Base-by-base conservation (phyloP, 2,329 filamentous ascomycete species). In the Corniculantispora saksenae region DNA sequence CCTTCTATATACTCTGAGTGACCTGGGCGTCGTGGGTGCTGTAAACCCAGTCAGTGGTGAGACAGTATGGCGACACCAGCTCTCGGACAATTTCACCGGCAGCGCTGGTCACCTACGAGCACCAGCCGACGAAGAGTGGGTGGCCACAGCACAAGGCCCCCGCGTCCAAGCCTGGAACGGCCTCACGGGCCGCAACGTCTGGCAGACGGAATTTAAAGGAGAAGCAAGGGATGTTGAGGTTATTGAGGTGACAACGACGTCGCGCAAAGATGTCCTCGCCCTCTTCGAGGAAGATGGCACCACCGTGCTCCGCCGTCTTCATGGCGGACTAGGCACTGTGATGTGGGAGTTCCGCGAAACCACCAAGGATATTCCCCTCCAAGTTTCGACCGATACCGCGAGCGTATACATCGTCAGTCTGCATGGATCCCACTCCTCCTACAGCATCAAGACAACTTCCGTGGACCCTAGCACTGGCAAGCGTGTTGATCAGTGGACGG, bases 1-100 rank as follows among this genome's bases (percentile, higher is more conserved):
- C 62, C 84, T 99, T 45, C 84, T 99, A 61, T 99, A 97, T 77
- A 96, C 95, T 0, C 81, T 98, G 53, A 96, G 92, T 69, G 92
- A 97, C 65, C 85, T 93, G 57, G 88, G 89, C 45, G 86, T 97
- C 2, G 79, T 99, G 21, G 95, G 92, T 57, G 94, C 94, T 1
- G 85, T 98, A 55, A 96, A 97, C 72, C 95, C 95, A 1, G 91
- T 89, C 74, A 94, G 90, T 73, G 94, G 95, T 21, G 84, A 86
- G 2, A 75, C 97, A 19, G 86, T 97, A 2, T 99, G 95, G 95
- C 86, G 95, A 63, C 94, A 97, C 73, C 80, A 87, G 61, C 77
- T 97, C 54, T 79, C 84, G n/a, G 80, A 81, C 38, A 82, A 82
- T 56, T 70, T 79, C 40, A 82, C 82, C 53, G 76, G 78, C 60